These are phyloP conservation scores for Eimeria maxima DNA, from an alignment of 169 alveolate species.

Conservation along the genomic window DNA sequence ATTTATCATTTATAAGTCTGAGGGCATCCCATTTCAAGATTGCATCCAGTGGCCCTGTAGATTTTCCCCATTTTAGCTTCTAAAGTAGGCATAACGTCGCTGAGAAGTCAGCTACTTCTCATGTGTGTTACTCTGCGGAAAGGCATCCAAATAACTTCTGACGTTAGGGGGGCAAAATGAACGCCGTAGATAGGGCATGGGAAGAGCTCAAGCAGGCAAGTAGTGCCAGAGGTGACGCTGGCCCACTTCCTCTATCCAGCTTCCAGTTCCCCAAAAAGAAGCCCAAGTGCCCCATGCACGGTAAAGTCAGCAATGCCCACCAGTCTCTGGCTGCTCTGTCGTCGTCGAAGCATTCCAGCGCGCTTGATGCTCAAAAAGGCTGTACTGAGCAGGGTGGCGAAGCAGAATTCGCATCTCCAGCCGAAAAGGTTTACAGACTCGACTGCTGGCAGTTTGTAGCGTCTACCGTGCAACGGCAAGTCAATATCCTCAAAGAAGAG, in stretches of 20 bases:
- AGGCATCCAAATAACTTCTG: background rate
- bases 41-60: background rate
- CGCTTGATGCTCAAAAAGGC: background rate
- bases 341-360: background rate
- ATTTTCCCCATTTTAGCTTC: background rate
- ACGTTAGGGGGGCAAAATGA: background rate
- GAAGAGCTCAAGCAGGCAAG: background rate
- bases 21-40: background rate
- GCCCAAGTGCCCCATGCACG: background rate
- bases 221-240: background rate
- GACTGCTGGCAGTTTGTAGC: conserved; percentile 54
- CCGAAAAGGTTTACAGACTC: background rate
- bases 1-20: background rate
- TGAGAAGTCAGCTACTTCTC: background rate
- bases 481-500: conserved; percentile 45
- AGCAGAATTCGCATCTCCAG: background rate
- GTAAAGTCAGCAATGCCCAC: background rate
- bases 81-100: background rate
- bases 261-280: conserved; percentile 32
- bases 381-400: background rate
- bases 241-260: conserved; percentile 6
- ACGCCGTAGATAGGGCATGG: conserved; percentile 35
- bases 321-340: background rate
- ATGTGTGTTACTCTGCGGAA: background rate
- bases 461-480: conserved; percentile 48